phyloP scores from a whole-genome alignment of 441 rosid species.

The Mallotus repandus region DNA sequence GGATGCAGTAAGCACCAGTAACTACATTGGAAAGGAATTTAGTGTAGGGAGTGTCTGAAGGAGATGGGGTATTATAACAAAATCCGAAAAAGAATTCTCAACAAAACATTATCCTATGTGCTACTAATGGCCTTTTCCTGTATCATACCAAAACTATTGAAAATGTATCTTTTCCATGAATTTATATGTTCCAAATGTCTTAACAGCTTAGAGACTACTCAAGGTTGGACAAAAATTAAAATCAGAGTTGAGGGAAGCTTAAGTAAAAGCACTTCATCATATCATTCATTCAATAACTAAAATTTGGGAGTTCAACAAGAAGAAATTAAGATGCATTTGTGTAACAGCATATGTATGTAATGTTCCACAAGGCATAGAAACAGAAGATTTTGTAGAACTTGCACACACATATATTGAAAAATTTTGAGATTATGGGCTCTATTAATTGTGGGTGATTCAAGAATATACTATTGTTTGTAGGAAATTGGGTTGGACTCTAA shows the following conservation, averaged over 20 bases:
- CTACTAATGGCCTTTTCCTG: neutral
- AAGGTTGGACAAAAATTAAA: neutral
- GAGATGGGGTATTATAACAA: neutral
- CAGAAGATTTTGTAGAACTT: neutral
- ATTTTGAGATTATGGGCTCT: too few species aligned
- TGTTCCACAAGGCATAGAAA: neutral
- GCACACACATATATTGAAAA: too few species aligned
- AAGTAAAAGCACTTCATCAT: neutral
- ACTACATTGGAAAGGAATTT: neutral
- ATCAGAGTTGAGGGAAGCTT: neutral
- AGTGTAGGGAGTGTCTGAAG: neutral
- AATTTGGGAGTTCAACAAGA: neutral
- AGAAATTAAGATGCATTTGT: neutral
- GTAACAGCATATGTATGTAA: neutral
- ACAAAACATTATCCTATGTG: neutral
- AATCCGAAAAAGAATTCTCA: neutral
- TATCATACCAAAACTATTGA: neutral
- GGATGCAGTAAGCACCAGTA: conserved; percentile 6
- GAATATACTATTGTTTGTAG: too few species aligned
- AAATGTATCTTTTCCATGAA: neutral
- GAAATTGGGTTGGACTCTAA: too few species aligned
- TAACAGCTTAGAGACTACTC: neutral
- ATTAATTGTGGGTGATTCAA: too few species aligned
- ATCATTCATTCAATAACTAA: neutral
- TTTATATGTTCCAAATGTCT: neutral